Evolutionary conservation across 495 filamentous ascomycete species (phyloP).

Genomic region (Venustampulla echinocandica): DNA sequence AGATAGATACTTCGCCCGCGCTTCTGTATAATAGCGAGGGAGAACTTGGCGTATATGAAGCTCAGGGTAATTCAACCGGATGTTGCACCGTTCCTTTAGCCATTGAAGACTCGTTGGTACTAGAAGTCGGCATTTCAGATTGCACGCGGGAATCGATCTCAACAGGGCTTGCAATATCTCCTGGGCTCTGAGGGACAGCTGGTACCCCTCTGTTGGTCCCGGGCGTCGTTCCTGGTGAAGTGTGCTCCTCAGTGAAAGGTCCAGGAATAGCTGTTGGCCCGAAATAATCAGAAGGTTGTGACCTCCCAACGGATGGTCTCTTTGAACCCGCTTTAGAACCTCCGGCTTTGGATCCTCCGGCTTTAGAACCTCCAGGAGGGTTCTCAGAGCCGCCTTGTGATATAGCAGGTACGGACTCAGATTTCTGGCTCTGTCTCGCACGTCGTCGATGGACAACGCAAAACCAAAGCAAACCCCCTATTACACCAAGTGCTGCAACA

Average conservation of each 20-base stretch:
- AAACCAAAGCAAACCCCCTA: constrained; percentile 14
- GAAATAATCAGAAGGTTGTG: constrained; percentile 18
- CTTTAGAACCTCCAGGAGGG: neutral
- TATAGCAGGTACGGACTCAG: constrained; percentile 1
- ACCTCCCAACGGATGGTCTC: constrained; percentile 1
- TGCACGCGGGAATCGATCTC: constrained; percentile 17
- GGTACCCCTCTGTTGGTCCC: constrained; percentile 13
- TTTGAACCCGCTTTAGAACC: neutral
- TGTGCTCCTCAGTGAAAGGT: constrained; percentile 15
- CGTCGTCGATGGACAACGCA: constrained; percentile 12
- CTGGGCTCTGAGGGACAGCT: constrained; percentile 9
- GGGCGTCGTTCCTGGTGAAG: neutral
- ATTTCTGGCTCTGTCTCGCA: neutral
- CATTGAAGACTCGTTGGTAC: constrained; percentile 6
- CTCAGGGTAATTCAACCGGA: constrained; percentile 18
- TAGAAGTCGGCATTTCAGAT: constrained; percentile 9
- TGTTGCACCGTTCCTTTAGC: neutral
- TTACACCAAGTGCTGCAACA: constrained; percentile 1
- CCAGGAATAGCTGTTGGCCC: constrained; percentile 15
- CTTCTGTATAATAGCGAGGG: neutral
- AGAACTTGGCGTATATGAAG: neutral
- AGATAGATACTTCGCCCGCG: neutral
- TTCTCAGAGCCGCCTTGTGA: constrained; percentile 6
- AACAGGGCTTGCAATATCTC: constrained; percentile 19
- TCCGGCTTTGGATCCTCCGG: neutral